These are phyloP conservation scores for Beverwykella pulmonaria DNA, from an alignment of 495 filamentous ascomycete genomes.

Conservation along the genomic window DNA sequence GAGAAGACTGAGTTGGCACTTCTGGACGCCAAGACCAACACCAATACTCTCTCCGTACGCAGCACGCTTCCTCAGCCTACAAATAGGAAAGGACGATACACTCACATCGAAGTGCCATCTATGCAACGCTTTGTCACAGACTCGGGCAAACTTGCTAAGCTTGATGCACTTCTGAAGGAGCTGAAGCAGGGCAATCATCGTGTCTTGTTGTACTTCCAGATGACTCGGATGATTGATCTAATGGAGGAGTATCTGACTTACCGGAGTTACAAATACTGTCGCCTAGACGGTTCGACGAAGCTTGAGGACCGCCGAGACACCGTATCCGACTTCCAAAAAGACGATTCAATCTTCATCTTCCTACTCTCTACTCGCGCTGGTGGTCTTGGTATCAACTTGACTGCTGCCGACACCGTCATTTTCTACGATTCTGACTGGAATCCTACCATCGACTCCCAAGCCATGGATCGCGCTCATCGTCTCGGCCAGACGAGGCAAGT, in stretches of 20 bases:
- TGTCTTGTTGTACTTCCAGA: constrained; percentile 99
- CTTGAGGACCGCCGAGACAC: constrained; percentile 96
- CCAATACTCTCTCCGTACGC: constrained; percentile 61
- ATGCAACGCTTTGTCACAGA: constrained; percentile 99
- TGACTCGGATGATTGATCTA: constrained; percentile 99
- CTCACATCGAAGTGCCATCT: constrained; percentile 89
- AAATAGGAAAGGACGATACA: constrained; percentile 78
- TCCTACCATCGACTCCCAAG: constrained; percentile 96
- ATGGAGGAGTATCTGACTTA: constrained; percentile 99
- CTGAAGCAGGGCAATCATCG: constrained; percentile 92
- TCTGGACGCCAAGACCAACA: constrained; percentile 67
- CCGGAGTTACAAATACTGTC: constrained; percentile 97
- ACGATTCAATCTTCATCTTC: constrained; percentile 94
- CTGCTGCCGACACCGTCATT: constrained; percentile 89
- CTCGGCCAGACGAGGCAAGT: constrained; percentile 96
- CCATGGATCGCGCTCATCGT: constrained; percentile 98
- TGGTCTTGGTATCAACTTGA: constrained; percentile 97
- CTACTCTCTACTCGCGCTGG: constrained; percentile 92
- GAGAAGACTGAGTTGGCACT: constrained; percentile 71
- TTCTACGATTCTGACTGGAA: constrained; percentile 99
- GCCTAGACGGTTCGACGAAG: constrained; percentile 96
- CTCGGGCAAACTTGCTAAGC: constrained; percentile 90
- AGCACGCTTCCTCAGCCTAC: constrained; percentile 74
- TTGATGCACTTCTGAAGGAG: constrained; percentile 82
- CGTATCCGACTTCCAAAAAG: constrained; percentile 92